Base-by-base conservation (phyloP, 768 basidiomycete genomes). In the Suillus discolor region DNA sequence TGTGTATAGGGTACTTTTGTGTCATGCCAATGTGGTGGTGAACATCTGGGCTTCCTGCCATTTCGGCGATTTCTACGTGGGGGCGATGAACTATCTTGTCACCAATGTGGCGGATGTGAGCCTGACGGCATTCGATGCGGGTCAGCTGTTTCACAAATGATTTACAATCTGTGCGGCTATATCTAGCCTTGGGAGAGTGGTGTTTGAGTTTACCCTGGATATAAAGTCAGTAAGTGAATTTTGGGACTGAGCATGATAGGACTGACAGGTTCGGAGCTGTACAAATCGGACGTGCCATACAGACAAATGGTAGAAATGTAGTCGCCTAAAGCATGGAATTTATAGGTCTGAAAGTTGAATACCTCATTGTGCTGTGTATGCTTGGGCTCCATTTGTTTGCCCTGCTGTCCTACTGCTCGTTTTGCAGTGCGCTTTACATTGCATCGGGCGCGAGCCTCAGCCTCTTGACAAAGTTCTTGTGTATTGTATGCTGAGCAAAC, bases 181-280 rank as follows among this genome's bases (percentile, higher is more conserved):
- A 65, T n/a, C 66, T 47, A 6, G 36, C 18, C 16, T 66, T 66
- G 6, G 25, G 49, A 36, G 34, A 23, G 2, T 61, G 13, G 47
- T 75, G 53, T 79, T 82, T 77, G 80, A 77, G 28, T 70, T 76
- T 0, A 77, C 78, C 4, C 72, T 75, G 15, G 39, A 68, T 31
- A 80, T 79, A 11, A 31, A 64, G 28, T 59, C 13, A 6, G 31
- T 31, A 31, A 5, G 31, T 31, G 31, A 31, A 31, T 31, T 31
- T 6, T 31, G 31, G 0, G 5, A 31, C 31, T 31, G 31, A 31
- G 5, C 5, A 6, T 31, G 5, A 6, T 31, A 31, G 31, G 31
- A 31, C 31, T 31, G 31, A 31, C 31, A 31, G 31, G 31, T 31
- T 31, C 31, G 6, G 31, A 6, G 31, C 31, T 31, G 31, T 31